phyloP scores from a whole-genome alignment of 768 basidiomycete species.

The Mrakia blollopis region DNA sequence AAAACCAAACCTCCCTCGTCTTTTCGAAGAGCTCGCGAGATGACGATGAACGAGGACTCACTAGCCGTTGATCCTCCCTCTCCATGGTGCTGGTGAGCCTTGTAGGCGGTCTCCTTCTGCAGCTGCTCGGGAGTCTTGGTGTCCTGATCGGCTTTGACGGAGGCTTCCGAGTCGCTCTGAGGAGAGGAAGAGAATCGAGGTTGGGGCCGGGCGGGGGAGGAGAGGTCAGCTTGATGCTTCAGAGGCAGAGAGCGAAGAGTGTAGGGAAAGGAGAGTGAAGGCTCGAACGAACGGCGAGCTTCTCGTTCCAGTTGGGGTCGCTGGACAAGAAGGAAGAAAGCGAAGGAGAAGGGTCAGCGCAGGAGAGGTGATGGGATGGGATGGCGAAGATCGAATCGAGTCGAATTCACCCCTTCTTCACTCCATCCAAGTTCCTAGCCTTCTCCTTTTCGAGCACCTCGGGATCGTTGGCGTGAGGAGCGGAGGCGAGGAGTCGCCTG shows the following conservation, averaged over 20 bases:
- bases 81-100: conserved; percentile 14
- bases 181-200: not conserved
- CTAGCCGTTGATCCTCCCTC: not conserved
- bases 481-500: conserved; percentile 13
- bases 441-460: conserved; percentile 23
- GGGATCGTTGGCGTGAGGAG: conserved; percentile 26
- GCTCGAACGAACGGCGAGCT: conserved; percentile 21
- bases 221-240: not conserved
- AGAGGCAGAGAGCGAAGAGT: not conserved
- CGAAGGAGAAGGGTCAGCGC: not conserved
- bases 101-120: conserved; percentile 27
- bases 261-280: not conserved
- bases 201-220: not conserved
- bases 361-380: not conserved
- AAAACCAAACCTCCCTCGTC: not conserved
- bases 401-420: conserved; percentile 14
- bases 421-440: conserved; percentile 24
- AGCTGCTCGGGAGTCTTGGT: conserved; percentile 1
- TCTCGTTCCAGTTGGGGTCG: conserved; percentile 30
- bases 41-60: not conserved
- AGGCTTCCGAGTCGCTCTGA: conserved; percentile 25
- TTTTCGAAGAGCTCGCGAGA: not conserved
- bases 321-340: not conserved
- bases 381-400: not conserved
- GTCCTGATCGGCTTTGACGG: conserved; percentile 23